Base-by-base conservation (phyloP, 352 stramenopile genomes). In the Pythium insidiosum region DNA sequence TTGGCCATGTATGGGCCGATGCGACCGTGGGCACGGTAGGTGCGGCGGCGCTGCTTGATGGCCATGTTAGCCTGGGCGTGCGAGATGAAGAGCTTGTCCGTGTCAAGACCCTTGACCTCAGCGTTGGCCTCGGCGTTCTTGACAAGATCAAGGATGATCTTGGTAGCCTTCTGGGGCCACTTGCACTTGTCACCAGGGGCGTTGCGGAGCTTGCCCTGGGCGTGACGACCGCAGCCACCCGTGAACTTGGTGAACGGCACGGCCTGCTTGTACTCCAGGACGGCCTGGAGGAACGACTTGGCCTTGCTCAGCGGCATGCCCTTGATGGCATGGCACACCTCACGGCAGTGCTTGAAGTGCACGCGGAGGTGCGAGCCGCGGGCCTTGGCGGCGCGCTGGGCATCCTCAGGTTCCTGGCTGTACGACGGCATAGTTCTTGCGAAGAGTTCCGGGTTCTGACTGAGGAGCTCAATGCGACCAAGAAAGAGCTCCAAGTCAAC, bases 281-380 rank as follows among this genome's bases (percentile, higher is more conserved):
- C 97, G 62, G 96, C 87, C 61, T 98, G 69, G 29, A 99, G 76
- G 73, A 97, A 98, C 62, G 77, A 73, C 66, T 97, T 94, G 48
- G 95, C 95, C 79, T 98, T 98, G 58, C 59, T 71, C 41, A 98
- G 68, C 37, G 88, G 88, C 93, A 98, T 96, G 58, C 95, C 95
- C 74, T 98, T 98, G 81, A 99, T 99, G 56, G 91, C 84, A 66
- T 98, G 88, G 57, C 78, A 89, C 38, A 99, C 97, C 69, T 99
- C 96, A 61, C 95, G 89, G 73, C 95, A 98, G 88, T 99, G 96
- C 92, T 99, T 99, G 88, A 98, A 99, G 82, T 99, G 97, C 63
- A 98, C 93, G 62, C 95, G 90, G 33, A 99, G 81, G 80, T 99
- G 90, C 54, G 89, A 97, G 60, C 94, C 96, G 46, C 95, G 85